Evolutionary conservation across 169 alveolate species (phyloP), one percentile per base, ranked within the genome.

Genomic region (Amoebophrya sp.): DNA sequence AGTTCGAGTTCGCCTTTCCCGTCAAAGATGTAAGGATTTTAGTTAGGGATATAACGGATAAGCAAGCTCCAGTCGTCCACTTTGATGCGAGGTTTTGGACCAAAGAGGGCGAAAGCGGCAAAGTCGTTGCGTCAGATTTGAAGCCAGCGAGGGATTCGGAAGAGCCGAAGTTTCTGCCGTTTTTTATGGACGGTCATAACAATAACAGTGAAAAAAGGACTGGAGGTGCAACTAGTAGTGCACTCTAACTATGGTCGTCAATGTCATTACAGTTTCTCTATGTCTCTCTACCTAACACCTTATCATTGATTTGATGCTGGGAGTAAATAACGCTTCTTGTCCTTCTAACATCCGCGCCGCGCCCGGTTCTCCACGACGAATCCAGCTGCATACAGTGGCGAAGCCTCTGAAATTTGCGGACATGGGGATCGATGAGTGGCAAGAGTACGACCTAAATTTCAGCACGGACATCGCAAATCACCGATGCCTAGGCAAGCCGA

Each of bases 1-100:
- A 65, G 33, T 65, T 65, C 83, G 83, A 65, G 83, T 26, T 65
- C 83, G 83, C 83, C 38, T 65, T 26, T 36, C 83, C 83, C 36
- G 83, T 65, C 33, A 65, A 65, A 26, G 2, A 65, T 10, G 12
- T 18, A 12, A 29, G n/a, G 3, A 26, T 65, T 26, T 1, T 26
- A 1, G 26, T 65, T 10, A 36, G n/a, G 26, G 83, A 65, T 36
- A 36, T 65, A 6, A 65, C 83, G 83, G 83, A 65, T 36, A 26
- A 65, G 26, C 3, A 65, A 6, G 36, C 12, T 1, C 83, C 83
- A 10, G 26, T 65, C 2, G 2, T 26, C 2, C 83, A 65, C 83
- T 65, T 26, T 26, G 83, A 65, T 36, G 83, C 83, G 36, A 65
- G 2, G 10, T 65, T 65, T 65, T 18, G 18, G n/a, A n/a, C 83